Conservation (phyloP, 1,284 basidiomycete genomes). For the Bondarzewia mesenterica region DNA sequence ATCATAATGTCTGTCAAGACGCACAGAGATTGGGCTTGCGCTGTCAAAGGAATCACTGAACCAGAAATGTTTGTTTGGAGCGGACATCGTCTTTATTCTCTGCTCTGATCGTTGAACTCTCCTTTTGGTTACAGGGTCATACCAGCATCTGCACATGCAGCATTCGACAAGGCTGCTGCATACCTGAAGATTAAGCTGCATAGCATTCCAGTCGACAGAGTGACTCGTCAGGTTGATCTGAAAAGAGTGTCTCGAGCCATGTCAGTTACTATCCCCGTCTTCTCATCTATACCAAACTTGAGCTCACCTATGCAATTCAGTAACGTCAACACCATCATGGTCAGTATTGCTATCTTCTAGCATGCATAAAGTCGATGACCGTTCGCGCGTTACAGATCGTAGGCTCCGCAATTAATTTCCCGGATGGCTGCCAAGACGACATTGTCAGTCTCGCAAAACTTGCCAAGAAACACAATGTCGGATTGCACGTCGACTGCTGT, state of each 20-base stretch:
- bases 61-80: slow-evolving; percentile 76
- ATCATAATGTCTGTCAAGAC: slow-evolving; percentile 94
- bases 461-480: slow-evolving; percentile 71
- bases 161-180: slow-evolving; percentile 88
- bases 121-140: slow-evolving; percentile 52
- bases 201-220: slow-evolving; percentile 77
- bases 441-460: slow-evolving; percentile 76
- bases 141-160: slow-evolving; percentile 84
- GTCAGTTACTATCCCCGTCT: slow-evolving; percentile 31
- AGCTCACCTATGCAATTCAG: slow-evolving; percentile 26
- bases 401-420: slow-evolving; percentile 88
- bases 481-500: slow-evolving; percentile 92
- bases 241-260: slow-evolving; percentile 78
- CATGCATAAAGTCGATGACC: not conserved
- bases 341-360: slow-evolving; percentile 17
- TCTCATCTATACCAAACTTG: not conserved
- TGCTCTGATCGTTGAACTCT: not conserved
- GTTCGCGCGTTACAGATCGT: slow-evolving; percentile 52
- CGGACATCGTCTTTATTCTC: not conserved
- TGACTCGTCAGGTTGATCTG: slow-evolving; percentile 77
- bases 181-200: slow-evolving; percentile 94
- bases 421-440: slow-evolving; percentile 86
- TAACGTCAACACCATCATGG: slow-evolving; percentile 79
- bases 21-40: slow-evolving; percentile 87
- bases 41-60: slow-evolving; percentile 79